Conservation (phyloP, 2,329 filamentous ascomycete species). For the Penicillium nordicum region DNA sequence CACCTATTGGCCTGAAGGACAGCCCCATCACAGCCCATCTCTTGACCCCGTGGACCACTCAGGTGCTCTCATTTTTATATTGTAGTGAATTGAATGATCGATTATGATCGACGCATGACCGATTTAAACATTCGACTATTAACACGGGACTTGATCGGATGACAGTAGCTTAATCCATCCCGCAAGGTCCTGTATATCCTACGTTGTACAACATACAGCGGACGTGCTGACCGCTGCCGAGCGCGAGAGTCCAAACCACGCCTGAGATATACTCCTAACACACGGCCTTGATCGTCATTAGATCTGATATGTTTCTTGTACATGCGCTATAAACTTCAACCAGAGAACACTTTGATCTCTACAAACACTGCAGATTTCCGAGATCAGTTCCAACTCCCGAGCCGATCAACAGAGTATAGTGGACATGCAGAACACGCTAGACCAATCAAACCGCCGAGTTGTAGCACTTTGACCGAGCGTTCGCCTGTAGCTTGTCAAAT, state of each 20-base stretch:
- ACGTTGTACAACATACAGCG: neutral
- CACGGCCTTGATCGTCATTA: neutral
- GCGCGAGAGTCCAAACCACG: neutral
- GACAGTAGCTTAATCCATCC: neutral
- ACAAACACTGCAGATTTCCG: neutral
- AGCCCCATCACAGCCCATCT: neutral
- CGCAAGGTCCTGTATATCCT: neutral
- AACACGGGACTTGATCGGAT: neutral
- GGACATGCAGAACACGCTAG: neutral
- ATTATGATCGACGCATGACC: neutral
- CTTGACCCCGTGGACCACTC: neutral
- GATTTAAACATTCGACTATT: neutral
- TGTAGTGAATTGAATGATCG: neutral
- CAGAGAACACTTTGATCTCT: neutral
- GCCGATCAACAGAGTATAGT: conserved; percentile 2
- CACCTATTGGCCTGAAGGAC: neutral
- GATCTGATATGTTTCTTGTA: neutral
- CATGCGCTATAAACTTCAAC: neutral
- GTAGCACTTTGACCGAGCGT: neutral
- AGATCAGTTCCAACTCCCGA: neutral
- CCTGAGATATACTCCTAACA: neutral
- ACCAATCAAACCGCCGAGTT: conserved; percentile 7
- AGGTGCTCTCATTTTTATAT: neutral
- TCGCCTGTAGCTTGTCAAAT: conserved; percentile 6
- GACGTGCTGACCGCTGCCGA: neutral